phyloP scores from a whole-genome alignment of 176 grass and related monocot genomes.

The Aegilops sharonensis region DNA sequence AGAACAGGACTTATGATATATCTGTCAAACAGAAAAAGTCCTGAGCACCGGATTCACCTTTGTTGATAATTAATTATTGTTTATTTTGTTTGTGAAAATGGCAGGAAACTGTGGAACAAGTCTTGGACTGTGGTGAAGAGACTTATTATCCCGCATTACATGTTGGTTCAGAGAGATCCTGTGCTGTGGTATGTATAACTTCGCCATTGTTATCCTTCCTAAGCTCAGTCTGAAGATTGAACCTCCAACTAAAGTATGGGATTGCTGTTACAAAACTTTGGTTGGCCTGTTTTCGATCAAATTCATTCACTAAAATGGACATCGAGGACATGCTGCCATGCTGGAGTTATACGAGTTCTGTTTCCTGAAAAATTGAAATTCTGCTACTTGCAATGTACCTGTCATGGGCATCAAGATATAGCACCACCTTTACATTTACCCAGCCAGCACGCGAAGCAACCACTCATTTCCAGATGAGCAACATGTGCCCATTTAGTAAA shows the following conservation, averaged over 20 bases:
- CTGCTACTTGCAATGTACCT: too few species aligned
- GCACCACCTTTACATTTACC: too few species aligned
- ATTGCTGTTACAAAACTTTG: not conserved
- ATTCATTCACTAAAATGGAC: not conserved
- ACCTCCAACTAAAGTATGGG: not conserved
- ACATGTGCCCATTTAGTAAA: not conserved
- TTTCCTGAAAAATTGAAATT: too few species aligned
- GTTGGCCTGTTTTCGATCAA: not conserved
- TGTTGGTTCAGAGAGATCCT: slow-evolving; percentile 59
- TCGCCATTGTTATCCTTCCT: not conserved
- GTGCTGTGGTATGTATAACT: slow-evolving; percentile 59
- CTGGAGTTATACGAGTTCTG: not conserved
- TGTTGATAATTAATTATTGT: slow-evolving; percentile 32
- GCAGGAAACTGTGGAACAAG: slow-evolving; percentile 42
- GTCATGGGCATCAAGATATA: too few species aligned
- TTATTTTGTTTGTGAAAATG: slow-evolving; percentile 35
- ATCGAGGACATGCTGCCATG: not conserved
- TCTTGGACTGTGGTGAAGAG: slow-evolving; percentile 81
- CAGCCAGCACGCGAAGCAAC: too few species aligned
- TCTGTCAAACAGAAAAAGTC: not conserved
- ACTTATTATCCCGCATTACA: slow-evolving; percentile 93
- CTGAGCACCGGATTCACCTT: not conserved
- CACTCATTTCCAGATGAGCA: not conserved
- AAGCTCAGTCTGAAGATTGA: not conserved
- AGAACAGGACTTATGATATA: not conserved